phyloP scores from a whole-genome alignment of 768 basidiomycete genomes.

The Tricholoma furcatifolium region DNA sequence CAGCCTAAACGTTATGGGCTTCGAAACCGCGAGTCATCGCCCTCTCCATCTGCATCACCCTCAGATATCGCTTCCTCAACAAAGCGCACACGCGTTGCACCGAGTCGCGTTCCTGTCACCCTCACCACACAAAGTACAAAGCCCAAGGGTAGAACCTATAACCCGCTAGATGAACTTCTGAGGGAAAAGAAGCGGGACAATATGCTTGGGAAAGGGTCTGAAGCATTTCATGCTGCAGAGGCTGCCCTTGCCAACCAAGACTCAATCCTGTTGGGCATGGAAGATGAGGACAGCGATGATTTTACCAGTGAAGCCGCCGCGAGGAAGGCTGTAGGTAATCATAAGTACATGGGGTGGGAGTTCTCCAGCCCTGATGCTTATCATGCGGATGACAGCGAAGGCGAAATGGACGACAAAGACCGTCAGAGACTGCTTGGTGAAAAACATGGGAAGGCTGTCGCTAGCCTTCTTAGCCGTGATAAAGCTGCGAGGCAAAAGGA shows the following conservation, averaged over 20 bases:
- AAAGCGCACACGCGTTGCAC: constrained; percentile 9
- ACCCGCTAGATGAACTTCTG: constrained; percentile 55
- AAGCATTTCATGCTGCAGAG: constrained; percentile 48
- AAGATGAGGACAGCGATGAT: constrained; percentile 32
- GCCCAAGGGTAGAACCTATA: constrained; percentile 23
- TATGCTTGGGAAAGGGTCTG: constrained; percentile 35
- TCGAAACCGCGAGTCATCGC: constrained; percentile 9
- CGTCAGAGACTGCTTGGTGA: constrained; percentile 37
- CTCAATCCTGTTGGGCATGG: constrained; percentile 19
- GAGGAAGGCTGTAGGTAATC: constrained; percentile 32
- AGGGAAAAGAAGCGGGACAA: constrained; percentile 48
- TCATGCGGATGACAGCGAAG: constrained; percentile 17
- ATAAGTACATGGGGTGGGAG: constrained; percentile 13
- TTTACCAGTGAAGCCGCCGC: constrained; percentile 40
- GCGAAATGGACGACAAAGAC: constrained; percentile 31
- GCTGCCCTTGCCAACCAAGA: constrained; percentile 31
- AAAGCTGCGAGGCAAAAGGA: constrained; percentile 26
- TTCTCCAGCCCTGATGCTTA: constrained; percentile 19
- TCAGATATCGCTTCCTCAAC: constrained; percentile 9
- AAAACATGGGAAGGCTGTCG: constrained; percentile 40
- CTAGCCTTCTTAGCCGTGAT: constrained; percentile 43
- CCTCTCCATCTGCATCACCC: constrained; percentile 7
- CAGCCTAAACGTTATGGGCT: constrained; percentile 6
- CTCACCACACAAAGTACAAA: constrained; percentile 8
- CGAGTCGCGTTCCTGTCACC: constrained; percentile 10